Percentiles rank a stretch among this genome's conserved stretches.
Evolutionary conservation across 1,284 basidiomycete genomes (phyloP).

Genomic region (Coniophora puteana): DNA sequence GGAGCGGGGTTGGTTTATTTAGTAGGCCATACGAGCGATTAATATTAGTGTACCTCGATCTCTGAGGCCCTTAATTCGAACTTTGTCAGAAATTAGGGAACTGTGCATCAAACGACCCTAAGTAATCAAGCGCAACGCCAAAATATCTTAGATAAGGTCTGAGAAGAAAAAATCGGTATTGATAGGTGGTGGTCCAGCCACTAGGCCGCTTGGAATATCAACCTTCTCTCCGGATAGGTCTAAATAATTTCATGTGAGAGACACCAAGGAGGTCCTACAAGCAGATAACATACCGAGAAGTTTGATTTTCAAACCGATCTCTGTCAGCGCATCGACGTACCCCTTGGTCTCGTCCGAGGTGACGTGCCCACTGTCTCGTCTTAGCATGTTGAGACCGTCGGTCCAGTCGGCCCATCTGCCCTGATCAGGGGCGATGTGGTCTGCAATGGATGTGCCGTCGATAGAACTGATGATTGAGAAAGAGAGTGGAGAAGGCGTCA

Average conservation of each 20-base stretch:
- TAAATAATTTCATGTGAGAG: slow-evolving; percentile 22
- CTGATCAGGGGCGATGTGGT: slow-evolving; percentile 83
- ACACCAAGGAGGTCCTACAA: background rate
- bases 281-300: slow-evolving; percentile 63
- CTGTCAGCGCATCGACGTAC: slow-evolving; percentile 84
- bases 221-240: slow-evolving; percentile 90
- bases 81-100: too few species aligned
- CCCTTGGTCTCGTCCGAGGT: slow-evolving; percentile 81
- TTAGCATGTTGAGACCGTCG: slow-evolving; percentile 88
- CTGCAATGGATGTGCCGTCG: slow-evolving; percentile 77
- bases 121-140: slow-evolving; percentile 8
- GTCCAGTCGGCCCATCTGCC: slow-evolving; percentile 94
- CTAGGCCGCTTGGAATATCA: slow-evolving; percentile 81
- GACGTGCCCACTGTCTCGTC: slow-evolving; percentile 77
- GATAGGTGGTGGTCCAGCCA: slow-evolving; percentile 67
- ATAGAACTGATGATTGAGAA: slow-evolving; percentile 76
- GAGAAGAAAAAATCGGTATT: slow-evolving; percentile 90
- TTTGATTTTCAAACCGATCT: slow-evolving; percentile 93
- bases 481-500: slow-evolving; percentile 65
- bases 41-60: slow-evolving; percentile 14
- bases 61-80: background rate
- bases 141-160: slow-evolving; percentile 43
- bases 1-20: slow-evolving; percentile 15
- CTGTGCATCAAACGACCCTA: too few species aligned
- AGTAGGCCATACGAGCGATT: slow-evolving; percentile 20